phyloP scores from a whole-genome alignment of 345 rosid genomes.

The Linum trigynum region DNA sequence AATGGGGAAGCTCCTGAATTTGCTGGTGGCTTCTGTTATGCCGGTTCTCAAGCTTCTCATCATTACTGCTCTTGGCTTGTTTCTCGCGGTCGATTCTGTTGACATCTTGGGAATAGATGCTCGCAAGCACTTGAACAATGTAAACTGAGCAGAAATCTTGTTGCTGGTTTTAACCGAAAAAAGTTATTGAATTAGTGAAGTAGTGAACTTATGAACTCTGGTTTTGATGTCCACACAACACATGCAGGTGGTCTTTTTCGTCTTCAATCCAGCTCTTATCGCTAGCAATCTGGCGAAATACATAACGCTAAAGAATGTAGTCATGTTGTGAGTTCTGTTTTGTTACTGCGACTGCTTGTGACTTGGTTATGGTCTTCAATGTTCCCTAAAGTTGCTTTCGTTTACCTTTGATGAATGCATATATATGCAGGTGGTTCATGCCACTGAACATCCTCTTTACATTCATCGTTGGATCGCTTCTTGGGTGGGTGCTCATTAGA shows the following conservation, averaged over 20 bases:
- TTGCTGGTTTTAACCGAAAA: too few relatives aligned
- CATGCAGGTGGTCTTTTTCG: conserved; percentile 29
- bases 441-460: conserved; percentile 37
- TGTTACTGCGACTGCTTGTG: background rate
- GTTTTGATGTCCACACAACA: background rate
- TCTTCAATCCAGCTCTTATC: conserved; percentile 38
- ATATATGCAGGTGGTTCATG: conserved; percentile 45
- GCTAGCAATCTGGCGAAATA: conserved; percentile 31
- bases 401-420: background rate
- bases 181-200: background rate
- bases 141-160: background rate
- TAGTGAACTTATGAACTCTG: background rate
- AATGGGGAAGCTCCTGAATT: conserved; percentile 24
- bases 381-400: background rate
- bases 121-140: conserved; percentile 28
- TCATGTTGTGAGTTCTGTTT: conserved; percentile 26
- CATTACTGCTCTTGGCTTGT: conserved; percentile 34
- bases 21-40: conserved; percentile 26
- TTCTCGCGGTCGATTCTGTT: conserved; percentile 27
- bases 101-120: conserved; percentile 27
- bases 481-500: conserved; percentile 39
- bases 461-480: conserved; percentile 32
- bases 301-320: conserved; percentile 28
- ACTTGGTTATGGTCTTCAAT: background rate
- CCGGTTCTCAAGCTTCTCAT: conserved; percentile 34